These are phyloP conservation scores for Suillus clintonianus DNA, from an alignment of 768 basidiomycete genomes.

Conservation along the genomic window DNA sequence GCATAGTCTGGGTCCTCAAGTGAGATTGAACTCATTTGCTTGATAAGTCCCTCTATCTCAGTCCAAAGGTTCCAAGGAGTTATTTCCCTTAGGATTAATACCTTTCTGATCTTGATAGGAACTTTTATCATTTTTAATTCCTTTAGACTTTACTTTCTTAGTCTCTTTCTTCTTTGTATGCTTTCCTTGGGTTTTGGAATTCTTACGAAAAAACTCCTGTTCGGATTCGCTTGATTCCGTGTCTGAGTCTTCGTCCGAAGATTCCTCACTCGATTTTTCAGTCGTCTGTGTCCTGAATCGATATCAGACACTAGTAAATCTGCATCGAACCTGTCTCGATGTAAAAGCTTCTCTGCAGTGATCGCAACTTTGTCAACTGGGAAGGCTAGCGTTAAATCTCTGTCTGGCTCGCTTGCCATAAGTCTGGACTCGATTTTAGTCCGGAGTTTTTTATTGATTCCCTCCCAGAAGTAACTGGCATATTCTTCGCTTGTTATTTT, in stretches of 20 bases:
- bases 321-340: constrained; percentile 4
- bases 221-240: not conserved
- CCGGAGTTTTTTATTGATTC: constrained; percentile 6
- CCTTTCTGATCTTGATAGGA: too few species aligned
- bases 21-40: too few species aligned
- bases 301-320: not conserved
- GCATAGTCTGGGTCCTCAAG: too few species aligned
- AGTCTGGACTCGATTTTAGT: constrained; percentile 5
- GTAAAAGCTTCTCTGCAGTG: not conserved
- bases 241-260: not conserved
- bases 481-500: constrained; percentile 3
- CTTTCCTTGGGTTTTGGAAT: constrained; percentile 11
- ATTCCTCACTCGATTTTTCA: constrained; percentile 6
- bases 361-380: not conserved
- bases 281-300: constrained; percentile 3
- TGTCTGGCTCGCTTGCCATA: not conserved
- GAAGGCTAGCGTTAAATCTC: constrained; percentile 4
- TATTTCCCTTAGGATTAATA: too few species aligned
- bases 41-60: too few species aligned
- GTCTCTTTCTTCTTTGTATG: constrained; percentile 13
- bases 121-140: too few species aligned
- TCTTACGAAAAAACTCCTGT: constrained; percentile 8
- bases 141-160: constrained; percentile 10
- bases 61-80: too few species aligned
- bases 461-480: constrained; percentile 11